Evolutionary conservation across 257 asterid species (phyloP), one percentile per base, ranked within the genome.

Genomic region (Verbena officinalis): DNA sequence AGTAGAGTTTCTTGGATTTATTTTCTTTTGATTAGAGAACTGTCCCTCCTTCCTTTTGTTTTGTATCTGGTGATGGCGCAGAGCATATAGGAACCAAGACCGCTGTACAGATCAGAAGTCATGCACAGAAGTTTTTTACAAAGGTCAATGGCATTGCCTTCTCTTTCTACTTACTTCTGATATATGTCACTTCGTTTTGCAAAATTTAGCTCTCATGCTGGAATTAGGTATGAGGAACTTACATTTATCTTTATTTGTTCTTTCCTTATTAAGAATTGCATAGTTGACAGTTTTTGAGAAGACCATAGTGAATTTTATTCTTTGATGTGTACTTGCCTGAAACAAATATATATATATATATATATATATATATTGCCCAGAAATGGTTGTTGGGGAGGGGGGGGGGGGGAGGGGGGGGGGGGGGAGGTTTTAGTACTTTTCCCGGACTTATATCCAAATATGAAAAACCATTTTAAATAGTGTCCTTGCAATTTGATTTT

Each of bases 91-190:
- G 99, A 74, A 90, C 99, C 79, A 93, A 93, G 95, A 87, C 99
- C 64, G 99, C 99, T 59, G 99, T 93, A 90, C 97, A 93, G 95
- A 93, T 93, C 80, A 78, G 99, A 83, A 93, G 99, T 80, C 99
- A 93, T 84, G 99, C 99, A 57, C 99, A 93, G 75, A 93, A 93
- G 78, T 90, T 93, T 78, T 93, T 93, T 68, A 86, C 97, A 21
- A 93, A 93, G 99, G 99, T 93, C 73, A 78, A 76, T 65, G 68
- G 44, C 63, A 70, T 73, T 76, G 63, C 74, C 72, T 80, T 70
- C 77, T 72, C 64, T 59, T 65, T 39, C 71, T 75, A 62, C 71
- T 70, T 76, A 22, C 71, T 69, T 52, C 36, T 67, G 57, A 22
- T 64, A 13, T 36, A 42, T 34, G 33, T 8, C 51, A 59, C 66